Evolutionary conservation across 176 grass and related monocot species (phyloP).

Genomic region (Cenchrus fungigraminus): DNA sequence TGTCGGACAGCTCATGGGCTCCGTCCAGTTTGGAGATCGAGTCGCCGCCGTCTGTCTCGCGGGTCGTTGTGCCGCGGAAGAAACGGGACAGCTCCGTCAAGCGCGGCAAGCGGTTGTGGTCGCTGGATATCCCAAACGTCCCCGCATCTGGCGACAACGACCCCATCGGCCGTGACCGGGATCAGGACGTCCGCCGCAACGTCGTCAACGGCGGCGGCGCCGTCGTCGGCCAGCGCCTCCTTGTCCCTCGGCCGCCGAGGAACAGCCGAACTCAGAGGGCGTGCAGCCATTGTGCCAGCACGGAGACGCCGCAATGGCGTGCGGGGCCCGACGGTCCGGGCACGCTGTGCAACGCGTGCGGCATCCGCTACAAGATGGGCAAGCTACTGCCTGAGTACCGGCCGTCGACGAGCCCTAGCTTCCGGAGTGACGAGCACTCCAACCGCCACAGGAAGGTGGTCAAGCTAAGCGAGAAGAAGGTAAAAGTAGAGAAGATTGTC

Average conservation of each 20-base stretch:
- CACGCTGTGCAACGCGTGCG: slow-evolving; percentile 72
- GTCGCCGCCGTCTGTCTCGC: not conserved
- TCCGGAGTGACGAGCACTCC: slow-evolving; percentile 36
- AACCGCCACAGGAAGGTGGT: slow-evolving; percentile 54
- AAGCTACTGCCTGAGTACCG: slow-evolving; percentile 53
- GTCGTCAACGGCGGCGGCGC: too few species aligned
- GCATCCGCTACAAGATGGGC: slow-evolving; percentile 31
- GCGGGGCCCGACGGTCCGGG: slow-evolving; percentile 42
- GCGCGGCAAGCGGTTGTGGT: slow-evolving; percentile 7
- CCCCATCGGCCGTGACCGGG: not conserved
- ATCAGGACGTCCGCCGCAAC: not conserved
- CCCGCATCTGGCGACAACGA: not conserved
- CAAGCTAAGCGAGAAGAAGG: slow-evolving; percentile 34
- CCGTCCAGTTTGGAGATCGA: not conserved
- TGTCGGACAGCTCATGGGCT: not conserved
- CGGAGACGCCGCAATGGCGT: slow-evolving; percentile 63
- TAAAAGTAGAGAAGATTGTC: not conserved
- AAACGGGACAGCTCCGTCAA: not conserved
- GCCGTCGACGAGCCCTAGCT: slow-evolving; percentile 50
- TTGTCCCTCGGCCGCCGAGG: not conserved
- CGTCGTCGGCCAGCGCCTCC: not conserved
- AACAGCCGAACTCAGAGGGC: not conserved
- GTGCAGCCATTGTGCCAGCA: slow-evolving; percentile 46
- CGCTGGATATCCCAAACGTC: not conserved
- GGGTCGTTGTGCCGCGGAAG: not conserved